phyloP scores from a whole-genome alignment of 208 protist species.

The Phytomonas francai region DNA sequence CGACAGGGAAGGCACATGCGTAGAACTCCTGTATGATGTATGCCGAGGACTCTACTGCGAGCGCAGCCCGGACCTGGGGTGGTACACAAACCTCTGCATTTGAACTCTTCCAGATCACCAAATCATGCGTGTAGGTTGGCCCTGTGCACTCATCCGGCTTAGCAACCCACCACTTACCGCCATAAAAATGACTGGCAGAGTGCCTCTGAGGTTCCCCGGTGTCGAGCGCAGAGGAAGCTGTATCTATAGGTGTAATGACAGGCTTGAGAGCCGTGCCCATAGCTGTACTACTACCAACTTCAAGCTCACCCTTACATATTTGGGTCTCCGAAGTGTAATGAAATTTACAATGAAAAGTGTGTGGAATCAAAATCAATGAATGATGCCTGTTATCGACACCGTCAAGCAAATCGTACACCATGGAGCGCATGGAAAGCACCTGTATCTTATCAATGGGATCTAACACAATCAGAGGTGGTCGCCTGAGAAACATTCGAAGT shows the following conservation, averaged over 20 bases:
- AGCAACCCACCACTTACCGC: constrained; percentile 57
- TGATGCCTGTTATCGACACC: constrained; percentile 12
- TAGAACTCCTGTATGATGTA: constrained; percentile 79
- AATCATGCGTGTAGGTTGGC: constrained; percentile 59
- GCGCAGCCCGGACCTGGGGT: constrained; percentile 20
- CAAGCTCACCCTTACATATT: background rate
- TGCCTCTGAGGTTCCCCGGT: constrained; percentile 7
- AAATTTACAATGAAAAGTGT: constrained; percentile 44
- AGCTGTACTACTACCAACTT: background rate
- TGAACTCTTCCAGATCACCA: constrained; percentile 50
- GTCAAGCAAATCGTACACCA: constrained; percentile 42
- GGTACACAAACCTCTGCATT: constrained; percentile 13
- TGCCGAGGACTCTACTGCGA: constrained; percentile 27
- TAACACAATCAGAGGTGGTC: constrained; percentile 37
- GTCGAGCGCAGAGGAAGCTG: constrained; percentile 15
- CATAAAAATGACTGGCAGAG: background rate
- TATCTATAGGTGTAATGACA: constrained; percentile 13
- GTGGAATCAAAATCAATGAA: constrained; percentile 33
- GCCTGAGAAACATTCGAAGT: constrained; percentile 14
- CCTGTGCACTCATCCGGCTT: constrained; percentile 78
- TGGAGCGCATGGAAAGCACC: constrained; percentile 39
- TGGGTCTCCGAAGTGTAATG: background rate
- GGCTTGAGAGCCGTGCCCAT: background rate
- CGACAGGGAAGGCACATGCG: constrained; percentile 43
- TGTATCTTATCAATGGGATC: constrained; percentile 48